Conservation (phyloP, 2,329 filamentous ascomycete genomes). For the Amylocarpus encephaloides region DNA sequence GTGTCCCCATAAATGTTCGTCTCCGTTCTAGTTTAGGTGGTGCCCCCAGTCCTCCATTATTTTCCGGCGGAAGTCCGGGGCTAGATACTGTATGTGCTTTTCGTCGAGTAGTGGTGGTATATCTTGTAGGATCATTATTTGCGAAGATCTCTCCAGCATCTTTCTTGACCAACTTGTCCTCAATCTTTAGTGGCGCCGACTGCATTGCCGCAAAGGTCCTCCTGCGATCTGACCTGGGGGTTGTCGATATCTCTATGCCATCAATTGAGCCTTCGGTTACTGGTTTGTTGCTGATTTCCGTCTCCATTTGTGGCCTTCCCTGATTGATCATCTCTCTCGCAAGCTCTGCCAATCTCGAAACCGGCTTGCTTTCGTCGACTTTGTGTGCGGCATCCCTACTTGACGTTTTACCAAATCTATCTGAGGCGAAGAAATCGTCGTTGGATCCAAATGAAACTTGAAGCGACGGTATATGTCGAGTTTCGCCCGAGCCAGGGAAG, state of each 20-base stretch:
- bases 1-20: slow-evolving; percentile 10
- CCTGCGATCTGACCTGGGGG: slow-evolving; percentile 11
- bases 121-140: not conserved
- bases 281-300: too few relatives aligned
- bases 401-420: slow-evolving; percentile 16
- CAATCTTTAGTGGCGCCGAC: not conserved
- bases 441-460: slow-evolving; percentile 21
- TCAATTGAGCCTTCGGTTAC: too few relatives aligned
- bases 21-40: slow-evolving; percentile 11
- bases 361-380: slow-evolving; percentile 4
- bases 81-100: slow-evolving; percentile 15
- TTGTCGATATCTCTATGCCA: not conserved
- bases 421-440: slow-evolving; percentile 23
- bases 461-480: slow-evolving; percentile 15
- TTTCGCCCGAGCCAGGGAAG: slow-evolving; percentile 9
- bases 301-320: too few relatives aligned
- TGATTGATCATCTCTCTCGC: slow-evolving; percentile 1
- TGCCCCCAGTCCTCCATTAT: not conserved
- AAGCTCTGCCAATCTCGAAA: slow-evolving; percentile 5
- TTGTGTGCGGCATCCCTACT: slow-evolving; percentile 11
- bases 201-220: slow-evolving; percentile 11
- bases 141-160: not conserved
- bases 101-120: slow-evolving; percentile 3
- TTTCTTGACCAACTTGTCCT: not conserved
- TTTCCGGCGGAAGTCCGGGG: not conserved